Evolutionary conservation across 2,329 filamentous ascomycete species (phyloP).

Genomic region (Penicillium sp.): DNA sequence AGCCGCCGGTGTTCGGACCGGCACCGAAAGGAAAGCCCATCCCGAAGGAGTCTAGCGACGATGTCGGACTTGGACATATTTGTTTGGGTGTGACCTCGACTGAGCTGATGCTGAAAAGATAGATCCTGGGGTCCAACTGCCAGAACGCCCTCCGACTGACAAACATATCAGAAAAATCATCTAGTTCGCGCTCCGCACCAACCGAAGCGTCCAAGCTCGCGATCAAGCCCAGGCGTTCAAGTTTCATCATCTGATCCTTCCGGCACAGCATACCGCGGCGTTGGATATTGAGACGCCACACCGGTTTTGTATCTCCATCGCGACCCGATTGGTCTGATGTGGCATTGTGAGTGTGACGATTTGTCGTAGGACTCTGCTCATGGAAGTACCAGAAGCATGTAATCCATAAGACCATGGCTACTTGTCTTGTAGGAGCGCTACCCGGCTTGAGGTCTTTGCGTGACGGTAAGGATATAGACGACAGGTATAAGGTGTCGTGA

Average conservation of each 20-base stretch:
- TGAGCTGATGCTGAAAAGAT: constrained; percentile 8
- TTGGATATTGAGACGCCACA: constrained; percentile 4
- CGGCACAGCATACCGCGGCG: constrained; percentile 4
- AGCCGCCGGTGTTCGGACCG: constrained; percentile 1
- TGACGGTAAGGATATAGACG: constrained; percentile 32
- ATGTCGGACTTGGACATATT: neutral
- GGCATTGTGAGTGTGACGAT: neutral
- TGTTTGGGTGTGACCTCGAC: neutral
- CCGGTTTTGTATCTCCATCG: neutral
- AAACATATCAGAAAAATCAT: neutral
- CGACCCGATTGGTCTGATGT: too few relatives aligned
- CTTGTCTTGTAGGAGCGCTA: constrained; percentile 4
- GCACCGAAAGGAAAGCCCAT: constrained; percentile 8
- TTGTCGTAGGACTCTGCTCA: neutral
- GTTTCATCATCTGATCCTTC: constrained; percentile 4
- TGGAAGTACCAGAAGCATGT: constrained; percentile 14
- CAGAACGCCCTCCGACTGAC: constrained; percentile 7
- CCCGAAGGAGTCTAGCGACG: constrained; percentile 3
- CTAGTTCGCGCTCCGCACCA: neutral
- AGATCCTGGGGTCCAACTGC: constrained; percentile 6
- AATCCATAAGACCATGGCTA: constrained; percentile 11
- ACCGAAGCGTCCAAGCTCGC: constrained; percentile 1
- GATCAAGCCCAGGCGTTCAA: constrained; percentile 2
- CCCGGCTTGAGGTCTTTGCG: constrained; percentile 31
- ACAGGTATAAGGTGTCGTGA: constrained; percentile 36